phyloP scores from a whole-genome alignment of 129 eudicot genomes.

The sunflower (Helianthus annuus) region HanXRQr2.0-SUNRISE NC_035435.2:169556832-169557331 shows the following conservation, averaged over 20 bases:
- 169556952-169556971: constrained; percentile 9
- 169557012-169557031: constrained; percentile 26
- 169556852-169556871: constrained; percentile 67
- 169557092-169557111: constrained; percentile 20
- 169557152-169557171: neutral
- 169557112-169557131: neutral
- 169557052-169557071: constrained; percentile 12
- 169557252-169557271: too few relatives aligned
- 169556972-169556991: constrained; percentile 16
- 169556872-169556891: constrained; percentile 67
- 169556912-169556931: constrained; percentile 56
- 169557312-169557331: too few relatives aligned
- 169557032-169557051: constrained; percentile 15
- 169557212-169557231: too few relatives aligned
- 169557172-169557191: too few relatives aligned
- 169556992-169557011: constrained; percentile 18
- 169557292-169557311: too few relatives aligned
- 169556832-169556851: constrained; percentile 47
- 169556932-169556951: constrained; percentile 38
- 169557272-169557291: too few relatives aligned
- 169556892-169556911: constrained; percentile 71
- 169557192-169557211: too few relatives aligned
- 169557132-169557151: neutral
- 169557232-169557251: too few relatives aligned
- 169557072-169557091: constrained; percentile 13